These are phyloP conservation scores for Hydrangea macrophylla DNA, from an alignment of 148 eudicot species.

Conservation along the genomic window DNA sequence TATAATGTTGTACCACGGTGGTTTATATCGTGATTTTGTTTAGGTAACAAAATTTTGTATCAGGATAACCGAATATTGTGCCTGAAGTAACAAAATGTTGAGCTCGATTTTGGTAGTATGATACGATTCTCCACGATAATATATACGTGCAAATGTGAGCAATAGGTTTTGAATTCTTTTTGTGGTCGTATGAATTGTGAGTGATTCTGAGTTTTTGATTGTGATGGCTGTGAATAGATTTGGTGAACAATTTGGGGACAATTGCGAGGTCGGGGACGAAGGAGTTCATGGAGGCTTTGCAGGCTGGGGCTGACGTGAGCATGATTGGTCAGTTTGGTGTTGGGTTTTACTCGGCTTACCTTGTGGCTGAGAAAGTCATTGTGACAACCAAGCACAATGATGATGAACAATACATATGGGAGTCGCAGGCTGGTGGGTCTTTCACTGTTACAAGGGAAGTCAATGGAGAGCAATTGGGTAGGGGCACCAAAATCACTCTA, in stretches of 20 bases:
- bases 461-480: constrained; percentile 11
- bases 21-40: too few species aligned
- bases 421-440: constrained; percentile 6
- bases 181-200: too few species aligned
- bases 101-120: too few species aligned
- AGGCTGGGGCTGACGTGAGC: constrained; percentile 21
- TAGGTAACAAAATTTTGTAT: too few species aligned
- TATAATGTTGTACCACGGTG: too few species aligned
- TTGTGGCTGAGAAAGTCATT: constrained; percentile 20
- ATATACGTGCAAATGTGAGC: too few species aligned
- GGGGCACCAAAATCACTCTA: constrained; percentile 14
- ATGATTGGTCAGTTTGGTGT: constrained; percentile 19
- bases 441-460: constrained; percentile 6
- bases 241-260: constrained; percentile 21
- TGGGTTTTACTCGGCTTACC: constrained; percentile 11
- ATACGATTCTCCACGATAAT: too few species aligned
- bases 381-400: constrained; percentile 14
- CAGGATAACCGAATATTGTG: too few species aligned
- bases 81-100: too few species aligned
- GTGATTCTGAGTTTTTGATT: neutral
- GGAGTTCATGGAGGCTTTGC: constrained; percentile 23
- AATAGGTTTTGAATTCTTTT: too few species aligned
- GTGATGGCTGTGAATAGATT: neutral
- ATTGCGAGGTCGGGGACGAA: constrained; percentile 14
- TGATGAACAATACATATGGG: constrained; percentile 16